Base-by-base conservation (phyloP, 768 basidiomycete genomes). In the Lactarius trivialis region DNA sequence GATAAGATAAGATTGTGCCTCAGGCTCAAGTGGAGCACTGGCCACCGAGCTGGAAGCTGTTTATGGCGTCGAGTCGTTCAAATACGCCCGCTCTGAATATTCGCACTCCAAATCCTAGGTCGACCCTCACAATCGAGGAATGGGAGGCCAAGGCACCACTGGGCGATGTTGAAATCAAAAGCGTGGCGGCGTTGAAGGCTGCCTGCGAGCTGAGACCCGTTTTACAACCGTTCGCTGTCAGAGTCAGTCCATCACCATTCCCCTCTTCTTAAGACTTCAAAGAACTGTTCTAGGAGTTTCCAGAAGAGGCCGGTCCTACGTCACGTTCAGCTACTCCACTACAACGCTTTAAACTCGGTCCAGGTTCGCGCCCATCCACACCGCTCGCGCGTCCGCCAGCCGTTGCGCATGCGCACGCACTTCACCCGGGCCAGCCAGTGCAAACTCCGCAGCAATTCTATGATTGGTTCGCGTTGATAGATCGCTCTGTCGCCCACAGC, bases 361-460 rank as follows among this genome's bases (percentile, higher is more conserved):
- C 68, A 54, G 58, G 68, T 64, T 71, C 71, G 7, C 70, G 72
- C 4, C 70, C 73, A 14, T 67, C 72, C 6, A 70, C 71, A 3
- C 71, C 71, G 8, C 52, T 41, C 39, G 36, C 56, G 19, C 66
- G 66, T 32, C 48, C 37, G 34, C 68, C 37, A 55, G 64, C 32
- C 43, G 36, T 37, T 11, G 43, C 52, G 6, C 61, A 58, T 14
- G 69, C 74, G 8, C 83, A 88, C 69, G 79, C 85, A 0, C 75
- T 92, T 17, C 87, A 89, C 69, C 89, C 91, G 2, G 82, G 81
- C 55, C 81, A 85, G 43, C 87, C 91, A 5, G 86, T 98, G 41
- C 83, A 88, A 65, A 96, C 93, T 0, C 88, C 94, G 1, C 93
- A 98, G 69, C 93, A 98, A 67, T 96, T 99, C 74, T 93, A 95